phyloP scores from a whole-genome alignment of 805 yeast species.

The Sungouiozyma intestinalis region DNA sequence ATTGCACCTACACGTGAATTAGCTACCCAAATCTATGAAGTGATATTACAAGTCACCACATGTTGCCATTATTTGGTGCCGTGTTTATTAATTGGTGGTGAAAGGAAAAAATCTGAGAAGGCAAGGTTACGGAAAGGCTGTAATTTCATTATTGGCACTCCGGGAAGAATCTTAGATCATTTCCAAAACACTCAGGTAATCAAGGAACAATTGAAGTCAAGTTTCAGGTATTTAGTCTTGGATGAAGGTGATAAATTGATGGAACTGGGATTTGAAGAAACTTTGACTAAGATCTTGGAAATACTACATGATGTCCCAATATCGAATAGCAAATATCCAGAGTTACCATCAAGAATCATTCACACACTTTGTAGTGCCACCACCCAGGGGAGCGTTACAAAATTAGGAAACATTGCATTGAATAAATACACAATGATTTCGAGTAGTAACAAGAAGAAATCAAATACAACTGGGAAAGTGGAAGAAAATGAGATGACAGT shows the following conservation, averaged over 20 bases:
- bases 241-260: constrained; percentile 96
- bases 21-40: constrained; percentile 81
- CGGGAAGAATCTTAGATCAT: constrained; percentile 93
- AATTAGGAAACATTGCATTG: constrained; percentile 70
- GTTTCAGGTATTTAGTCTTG: constrained; percentile 75
- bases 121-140: constrained; percentile 94
- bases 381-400: constrained; percentile 65
- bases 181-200: constrained; percentile 77
- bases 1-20: constrained; percentile 92
- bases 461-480: constrained; percentile 19
- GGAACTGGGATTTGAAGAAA: constrained; percentile 95
- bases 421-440: constrained; percentile 64
- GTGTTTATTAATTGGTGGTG: constrained; percentile 96
- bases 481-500: constrained; percentile 56
- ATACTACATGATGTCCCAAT: constrained; percentile 40
- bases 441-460: constrained; percentile 17
- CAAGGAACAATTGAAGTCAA: constrained; percentile 42
- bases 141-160: constrained; percentile 92
- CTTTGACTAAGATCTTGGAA: constrained; percentile 64
- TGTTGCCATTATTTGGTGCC: constrained; percentile 88
- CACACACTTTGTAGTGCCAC: constrained; percentile 93
- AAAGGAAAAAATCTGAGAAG: constrained; percentile 92
- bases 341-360: constrained; percentile 59
- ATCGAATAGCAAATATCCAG: constrained; percentile 34
- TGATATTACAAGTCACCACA: constrained; percentile 58